A percentile compares a stretch with the other conserved stretches of the same genome.
Conservation (phyloP, 1,284 basidiomycete species). For the Phylloporus sp. region DNA sequence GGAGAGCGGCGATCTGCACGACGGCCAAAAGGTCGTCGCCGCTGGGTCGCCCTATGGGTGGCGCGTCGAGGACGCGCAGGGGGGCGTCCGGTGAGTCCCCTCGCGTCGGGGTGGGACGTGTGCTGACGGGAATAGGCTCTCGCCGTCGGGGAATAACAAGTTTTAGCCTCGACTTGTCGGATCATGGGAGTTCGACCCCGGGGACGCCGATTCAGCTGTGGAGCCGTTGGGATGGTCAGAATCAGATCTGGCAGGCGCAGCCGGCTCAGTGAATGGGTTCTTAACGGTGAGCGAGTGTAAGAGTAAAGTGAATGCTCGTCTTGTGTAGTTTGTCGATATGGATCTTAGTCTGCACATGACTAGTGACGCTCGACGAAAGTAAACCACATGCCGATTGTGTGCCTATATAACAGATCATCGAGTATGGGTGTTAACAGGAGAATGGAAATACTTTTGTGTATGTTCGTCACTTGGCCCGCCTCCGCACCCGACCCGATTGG, state of each 20-base stretch:
- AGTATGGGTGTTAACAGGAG: too few species aligned
- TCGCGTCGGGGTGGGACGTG: neutral
- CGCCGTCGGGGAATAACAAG: slow-evolving; percentile 22
- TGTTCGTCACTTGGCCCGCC: slow-evolving; percentile 25
- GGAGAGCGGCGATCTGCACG: slow-evolving; percentile 28
- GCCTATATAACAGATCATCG: too few species aligned
- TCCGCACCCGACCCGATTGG: slow-evolving; percentile 27
- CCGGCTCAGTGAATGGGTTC: slow-evolving; percentile 11
- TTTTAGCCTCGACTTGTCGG: slow-evolving; percentile 40
- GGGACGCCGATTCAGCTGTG: slow-evolving; percentile 46
- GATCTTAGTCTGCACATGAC: too few species aligned
- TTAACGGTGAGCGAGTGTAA: neutral
- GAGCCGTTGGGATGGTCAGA: slow-evolving; percentile 39
- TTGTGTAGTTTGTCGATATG: too few species aligned
- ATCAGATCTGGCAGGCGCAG: slow-evolving; percentile 44
- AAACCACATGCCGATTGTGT: too few species aligned
- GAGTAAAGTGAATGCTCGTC: neutral
- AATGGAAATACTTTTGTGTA: too few species aligned
- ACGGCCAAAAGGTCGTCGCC: slow-evolving; percentile 43
- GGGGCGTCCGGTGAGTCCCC: slow-evolving; percentile 30
- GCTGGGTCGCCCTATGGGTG: slow-evolving; percentile 47
- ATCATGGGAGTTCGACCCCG: slow-evolving; percentile 43
- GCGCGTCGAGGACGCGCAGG: slow-evolving; percentile 46
- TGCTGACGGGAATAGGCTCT: slow-evolving; percentile 31
- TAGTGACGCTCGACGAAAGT: too few species aligned